phyloP scores from a whole-genome alignment of 495 filamentous ascomycete species.

The Letharia lupina region DNA sequence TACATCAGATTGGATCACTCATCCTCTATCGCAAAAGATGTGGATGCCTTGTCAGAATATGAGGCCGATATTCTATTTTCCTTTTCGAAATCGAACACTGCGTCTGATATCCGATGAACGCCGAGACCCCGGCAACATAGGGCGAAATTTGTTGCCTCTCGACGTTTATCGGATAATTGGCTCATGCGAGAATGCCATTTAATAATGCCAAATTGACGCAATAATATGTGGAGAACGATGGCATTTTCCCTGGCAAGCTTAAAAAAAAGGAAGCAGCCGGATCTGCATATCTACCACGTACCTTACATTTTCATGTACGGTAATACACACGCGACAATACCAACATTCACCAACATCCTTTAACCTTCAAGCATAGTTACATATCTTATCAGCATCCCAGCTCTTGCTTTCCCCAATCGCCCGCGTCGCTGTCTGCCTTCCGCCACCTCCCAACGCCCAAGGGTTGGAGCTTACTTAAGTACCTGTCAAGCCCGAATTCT shows the following conservation, averaged over 20 bases:
- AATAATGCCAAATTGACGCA: neutral
- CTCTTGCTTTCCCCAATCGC: neutral
- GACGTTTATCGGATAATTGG: too few species aligned
- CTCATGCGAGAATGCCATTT: too few species aligned
- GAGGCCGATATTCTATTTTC: too few species aligned
- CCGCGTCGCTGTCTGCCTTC: neutral
- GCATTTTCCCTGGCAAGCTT: neutral
- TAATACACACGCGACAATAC: neutral
- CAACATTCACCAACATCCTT: neutral
- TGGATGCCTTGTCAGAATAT: too few species aligned
- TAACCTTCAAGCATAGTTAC: neutral
- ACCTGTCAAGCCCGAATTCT: neutral
- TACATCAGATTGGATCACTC: too few species aligned
- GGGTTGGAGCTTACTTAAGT: neutral
- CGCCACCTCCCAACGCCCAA: neutral
- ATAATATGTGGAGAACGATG: neutral
- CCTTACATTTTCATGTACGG: neutral
- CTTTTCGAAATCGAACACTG: too few species aligned
- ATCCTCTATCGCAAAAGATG: too few species aligned
- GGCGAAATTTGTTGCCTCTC: too few species aligned
- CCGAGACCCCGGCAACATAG: too few species aligned
- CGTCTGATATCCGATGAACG: too few species aligned
- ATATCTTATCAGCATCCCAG: neutral
- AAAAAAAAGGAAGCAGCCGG: neutral
- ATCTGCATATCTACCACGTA: neutral